These are phyloP conservation scores for Venturia oleaginea DNA, from an alignment of 2,329 filamentous ascomycete genomes.

Conservation along the genomic window DNA sequence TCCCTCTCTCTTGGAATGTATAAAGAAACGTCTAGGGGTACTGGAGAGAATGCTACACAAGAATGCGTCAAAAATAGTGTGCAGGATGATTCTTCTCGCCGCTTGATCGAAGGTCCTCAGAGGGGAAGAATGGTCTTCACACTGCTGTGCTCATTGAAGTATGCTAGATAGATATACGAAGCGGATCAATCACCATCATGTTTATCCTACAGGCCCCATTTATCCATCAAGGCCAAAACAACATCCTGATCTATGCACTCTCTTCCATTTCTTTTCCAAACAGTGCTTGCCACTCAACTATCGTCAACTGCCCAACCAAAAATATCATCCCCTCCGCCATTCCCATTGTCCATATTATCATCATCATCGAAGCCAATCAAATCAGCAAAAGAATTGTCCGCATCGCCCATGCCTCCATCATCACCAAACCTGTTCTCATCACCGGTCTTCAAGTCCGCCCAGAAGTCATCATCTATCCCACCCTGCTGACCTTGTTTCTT, in stretches of 20 bases:
- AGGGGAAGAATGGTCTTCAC: no score
- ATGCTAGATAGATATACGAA: neutral
- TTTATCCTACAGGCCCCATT: neutral
- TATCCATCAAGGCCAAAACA: neutral
- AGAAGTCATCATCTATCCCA: neutral
- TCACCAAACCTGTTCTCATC: neutral
- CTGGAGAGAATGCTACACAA: no score
- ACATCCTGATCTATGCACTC: neutral
- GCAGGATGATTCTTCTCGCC: no score
- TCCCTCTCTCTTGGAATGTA: no score
- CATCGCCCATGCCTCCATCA: neutral
- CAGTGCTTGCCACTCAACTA: neutral
- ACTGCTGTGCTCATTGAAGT: neutral
- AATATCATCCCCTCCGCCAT: neutral
- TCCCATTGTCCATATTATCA: neutral
- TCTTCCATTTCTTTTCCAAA: neutral
- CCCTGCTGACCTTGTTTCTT: neutral
- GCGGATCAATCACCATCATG: neutral
- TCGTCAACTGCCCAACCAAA: neutral
- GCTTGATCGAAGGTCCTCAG: neutral
- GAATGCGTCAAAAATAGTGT: no score
- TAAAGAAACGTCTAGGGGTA: no score
- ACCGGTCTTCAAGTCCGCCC: neutral
- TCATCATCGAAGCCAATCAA: neutral
- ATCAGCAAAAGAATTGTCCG: constrained; percentile 7